Evolutionary conservation across 768 basidiomycete genomes (phyloP), one percentile per base, ranked within the genome.

Genomic region (Rossbeevera mucosa): DNA sequence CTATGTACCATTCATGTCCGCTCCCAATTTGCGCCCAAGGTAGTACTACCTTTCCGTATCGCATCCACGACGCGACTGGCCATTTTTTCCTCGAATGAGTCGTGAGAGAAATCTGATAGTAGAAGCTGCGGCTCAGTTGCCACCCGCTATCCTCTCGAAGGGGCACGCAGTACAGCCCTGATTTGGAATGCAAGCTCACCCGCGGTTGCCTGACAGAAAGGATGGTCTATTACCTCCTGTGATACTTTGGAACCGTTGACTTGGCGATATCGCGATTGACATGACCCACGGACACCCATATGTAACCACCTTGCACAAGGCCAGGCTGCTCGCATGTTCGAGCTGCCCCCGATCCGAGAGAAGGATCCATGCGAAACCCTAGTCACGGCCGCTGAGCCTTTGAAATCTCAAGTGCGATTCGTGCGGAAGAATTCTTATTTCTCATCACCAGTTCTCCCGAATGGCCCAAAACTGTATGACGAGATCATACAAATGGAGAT

Each of bases 181-280:
- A 64, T 52, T 57, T 57, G 62, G 49, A 64, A 49, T 26, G 31
- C 44, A 36, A 45, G 56, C 20, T 52, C 47, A 44, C 52, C 58
- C 51, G 53, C 49, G 50, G 62, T 54, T n/a, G 53, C 33, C 48
- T 52, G 40, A 44, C 29, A 7, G 33, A 36, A 47, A 42, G 51
- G 54, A 33, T 63, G 64, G 45, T 11, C 18, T 40, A 57, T 66
- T 60, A 53, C 63, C 51, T 59, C 47, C 38, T 50, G 38, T 21
- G 44, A 62, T 53, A 43, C 42, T 42, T 55, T 57, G 24, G 28
- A 52, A 40, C 40, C 43, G 64, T 64, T 58, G 64, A 60, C 63
- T 58, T 64, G 64, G 55, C 58, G 49, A 64, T 63, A 56, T 64
- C 61, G 55, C 58, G 49, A 64, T 63, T 59, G 51, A 60, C 56